These are phyloP conservation scores for Kitagawia praeruptora DNA, from an alignment of 129 eudicot genomes.

Conservation along the genomic window DNA sequence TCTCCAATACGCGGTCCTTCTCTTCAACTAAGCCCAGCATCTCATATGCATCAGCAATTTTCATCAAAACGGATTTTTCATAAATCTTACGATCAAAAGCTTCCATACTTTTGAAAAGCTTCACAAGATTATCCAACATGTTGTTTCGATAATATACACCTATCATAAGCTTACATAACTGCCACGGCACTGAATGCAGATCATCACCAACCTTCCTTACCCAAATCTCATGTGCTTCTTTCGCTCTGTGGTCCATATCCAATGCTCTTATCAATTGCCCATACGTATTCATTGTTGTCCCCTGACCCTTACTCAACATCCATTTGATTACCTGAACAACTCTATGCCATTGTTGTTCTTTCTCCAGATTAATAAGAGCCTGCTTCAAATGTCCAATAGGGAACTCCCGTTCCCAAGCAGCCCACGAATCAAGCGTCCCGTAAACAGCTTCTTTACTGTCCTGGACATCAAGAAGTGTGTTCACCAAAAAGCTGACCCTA, in stretches of 20 bases:
- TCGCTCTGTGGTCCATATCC: constrained; percentile 74
- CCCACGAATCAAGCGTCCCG: constrained; percentile 78
- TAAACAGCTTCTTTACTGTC: constrained; percentile 68
- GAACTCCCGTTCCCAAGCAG: constrained; percentile 72
- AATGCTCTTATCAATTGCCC: constrained; percentile 73
- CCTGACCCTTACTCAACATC: constrained; percentile 94
- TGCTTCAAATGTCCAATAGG: constrained; percentile 69
- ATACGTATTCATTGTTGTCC: constrained; percentile 67
- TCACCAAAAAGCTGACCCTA: constrained; percentile 42
- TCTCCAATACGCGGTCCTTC: constrained; percentile 53
- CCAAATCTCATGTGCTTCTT: constrained; percentile 81
- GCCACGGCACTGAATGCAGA: constrained; percentile 70
- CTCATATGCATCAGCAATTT: constrained; percentile 75
- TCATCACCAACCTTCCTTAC: constrained; percentile 60
- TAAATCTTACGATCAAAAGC: constrained; percentile 58
- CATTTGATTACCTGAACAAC: constrained; percentile 80
- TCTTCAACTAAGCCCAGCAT: constrained; percentile 59
- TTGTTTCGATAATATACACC: constrained; percentile 63
- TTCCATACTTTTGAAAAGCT: constrained; percentile 66
- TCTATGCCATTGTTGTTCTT: constrained; percentile 67
- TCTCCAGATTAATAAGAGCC: constrained; percentile 52
- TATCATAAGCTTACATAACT: constrained; percentile 63
- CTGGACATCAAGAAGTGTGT: constrained; percentile 35
- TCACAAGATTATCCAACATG: constrained; percentile 61
- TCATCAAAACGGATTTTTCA: constrained; percentile 46